A percentile compares a stretch with the other conserved stretches of the same genome.
These are phyloP conservation scores for Nicotiana obtusifolia DNA, from an alignment of 257 asterid species.

Conservation along the genomic window DNA sequence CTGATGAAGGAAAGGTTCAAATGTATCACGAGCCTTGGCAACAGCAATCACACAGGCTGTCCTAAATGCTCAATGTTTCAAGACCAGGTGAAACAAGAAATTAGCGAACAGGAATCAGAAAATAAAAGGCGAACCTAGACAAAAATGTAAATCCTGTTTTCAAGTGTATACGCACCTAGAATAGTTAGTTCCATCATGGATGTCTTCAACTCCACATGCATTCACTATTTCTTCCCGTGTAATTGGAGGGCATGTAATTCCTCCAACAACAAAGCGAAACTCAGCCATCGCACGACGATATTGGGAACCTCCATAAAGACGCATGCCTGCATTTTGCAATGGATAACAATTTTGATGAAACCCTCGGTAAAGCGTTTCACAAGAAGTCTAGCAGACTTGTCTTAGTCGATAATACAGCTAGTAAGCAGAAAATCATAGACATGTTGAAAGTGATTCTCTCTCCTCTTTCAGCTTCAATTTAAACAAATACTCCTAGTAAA, in stretches of 20 bases:
- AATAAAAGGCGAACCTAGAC: not conserved
- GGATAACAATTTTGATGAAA: not conserved
- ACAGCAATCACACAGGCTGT: constrained; percentile 98
- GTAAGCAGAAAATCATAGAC: not conserved
- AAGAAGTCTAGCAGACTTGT: not conserved
- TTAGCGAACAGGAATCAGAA: constrained; percentile 7
- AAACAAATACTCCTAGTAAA: constrained; percentile 2
- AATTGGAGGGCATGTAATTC: constrained; percentile 89
- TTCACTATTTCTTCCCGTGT: constrained; percentile 96
- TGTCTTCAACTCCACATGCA: constrained; percentile 99
- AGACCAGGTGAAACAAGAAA: constrained; percentile 11
- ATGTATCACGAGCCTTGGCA: constrained; percentile 95
- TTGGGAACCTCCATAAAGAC: constrained; percentile 98
- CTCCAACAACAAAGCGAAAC: constrained; percentile 95
- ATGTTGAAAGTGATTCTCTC: not conserved
- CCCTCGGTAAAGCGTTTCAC: not conserved
- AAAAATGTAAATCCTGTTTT: not conserved
- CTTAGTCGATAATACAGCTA: not conserved
- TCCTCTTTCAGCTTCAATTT: not conserved
- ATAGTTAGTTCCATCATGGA: constrained; percentile 97
- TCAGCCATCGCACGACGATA: constrained; percentile 99
- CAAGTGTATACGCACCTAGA: constrained; percentile 49
- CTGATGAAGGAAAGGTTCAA: constrained; percentile 98
- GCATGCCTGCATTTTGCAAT: constrained; percentile 89
- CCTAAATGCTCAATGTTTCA: constrained; percentile 40